Evolutionary conservation across 2,329 filamentous ascomycete genomes (phyloP).

Genomic region (Neofusicoccum sp.): DNA sequence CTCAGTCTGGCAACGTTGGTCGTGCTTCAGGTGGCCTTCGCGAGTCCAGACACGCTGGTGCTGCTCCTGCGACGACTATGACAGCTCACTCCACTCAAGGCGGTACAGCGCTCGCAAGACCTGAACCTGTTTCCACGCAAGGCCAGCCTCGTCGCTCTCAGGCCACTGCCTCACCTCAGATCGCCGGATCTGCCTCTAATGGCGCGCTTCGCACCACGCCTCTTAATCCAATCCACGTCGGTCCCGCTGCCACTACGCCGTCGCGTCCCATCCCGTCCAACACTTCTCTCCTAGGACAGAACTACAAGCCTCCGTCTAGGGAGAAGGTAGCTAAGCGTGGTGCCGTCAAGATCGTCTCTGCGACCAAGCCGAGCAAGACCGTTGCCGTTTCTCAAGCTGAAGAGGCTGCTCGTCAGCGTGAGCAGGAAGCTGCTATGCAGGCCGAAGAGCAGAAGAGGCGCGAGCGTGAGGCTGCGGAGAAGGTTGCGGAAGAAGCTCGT

Average conservation of each 20-base stretch:
- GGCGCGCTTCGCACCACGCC: too few relatives aligned
- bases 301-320: constrained; percentile 13
- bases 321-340: constrained; percentile 5
- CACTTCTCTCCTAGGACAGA: constrained; percentile 12
- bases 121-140: neutral
- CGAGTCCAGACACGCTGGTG: neutral
- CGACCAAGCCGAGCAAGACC: neutral
- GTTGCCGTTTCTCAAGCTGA: neutral
- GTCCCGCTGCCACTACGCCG: too few relatives aligned
- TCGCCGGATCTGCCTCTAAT: neutral
- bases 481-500: neutral
- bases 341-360: constrained; percentile 8
- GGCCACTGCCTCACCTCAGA: neutral
- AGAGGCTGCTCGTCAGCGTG: neutral
- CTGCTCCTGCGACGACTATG: neutral
- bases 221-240: too few relatives aligned
- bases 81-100: neutral
- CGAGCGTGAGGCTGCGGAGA: neutral
- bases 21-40: neutral
- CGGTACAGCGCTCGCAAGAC: neutral
- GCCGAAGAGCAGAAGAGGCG: neutral
- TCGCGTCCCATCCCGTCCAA: neutral
- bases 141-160: neutral
- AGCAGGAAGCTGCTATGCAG: neutral
- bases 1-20: neutral